Evolutionary conservation across 2,329 filamentous ascomycete genomes (phyloP).

Genomic region (Byssothecium circinans): DNA sequence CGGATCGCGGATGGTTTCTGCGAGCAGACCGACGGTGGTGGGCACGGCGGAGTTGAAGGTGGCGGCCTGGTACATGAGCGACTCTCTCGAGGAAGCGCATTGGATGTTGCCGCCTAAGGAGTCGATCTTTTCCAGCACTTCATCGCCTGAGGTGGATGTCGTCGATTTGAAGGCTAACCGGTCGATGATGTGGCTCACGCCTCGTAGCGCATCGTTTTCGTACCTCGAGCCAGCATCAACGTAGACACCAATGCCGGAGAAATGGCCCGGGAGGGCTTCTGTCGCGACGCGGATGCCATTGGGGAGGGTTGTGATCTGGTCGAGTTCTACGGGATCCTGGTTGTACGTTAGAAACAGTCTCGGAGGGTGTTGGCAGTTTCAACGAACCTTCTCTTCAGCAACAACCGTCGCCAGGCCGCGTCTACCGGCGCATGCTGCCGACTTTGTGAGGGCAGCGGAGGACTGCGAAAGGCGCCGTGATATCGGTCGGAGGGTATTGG

Average conservation of each 20-base stretch:
- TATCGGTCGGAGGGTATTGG: conserved; percentile 31
- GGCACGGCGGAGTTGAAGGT: conserved; percentile 94
- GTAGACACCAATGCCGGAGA: conserved; percentile 93
- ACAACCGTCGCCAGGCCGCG: conserved; percentile 34
- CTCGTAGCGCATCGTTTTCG: conserved; percentile 80
- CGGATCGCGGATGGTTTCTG: conserved; percentile 90
- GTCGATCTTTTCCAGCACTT: conserved; percentile 87
- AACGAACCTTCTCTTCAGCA: conserved; percentile 40
- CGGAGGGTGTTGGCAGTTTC: conserved; percentile 1
- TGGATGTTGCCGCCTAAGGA: conserved; percentile 93
- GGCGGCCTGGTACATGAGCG: conserved; percentile 97
- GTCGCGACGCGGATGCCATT: conserved; percentile 96
- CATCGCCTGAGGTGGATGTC: conserved; percentile 68
- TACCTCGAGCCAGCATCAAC: conserved; percentile 93
- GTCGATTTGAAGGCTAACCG: conserved; percentile 93
- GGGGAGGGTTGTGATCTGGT: conserved; percentile 81
- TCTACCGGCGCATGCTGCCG: conserved; percentile 23
- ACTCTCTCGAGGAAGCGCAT: conserved; percentile 92
- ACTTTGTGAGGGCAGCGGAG: conserved; percentile 18
- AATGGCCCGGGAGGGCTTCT: conserved; percentile 90
- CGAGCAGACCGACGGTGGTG: conserved; percentile 77
- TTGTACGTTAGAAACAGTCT: conserved; percentile 8
- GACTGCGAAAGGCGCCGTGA: conserved; percentile 29
- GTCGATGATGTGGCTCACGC: conserved; percentile 95
- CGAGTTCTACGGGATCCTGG: conserved; percentile 84